Conservation (phyloP, 805 yeast genomes). For the Schwanniomyces pseudopolymorphus region DNA sequence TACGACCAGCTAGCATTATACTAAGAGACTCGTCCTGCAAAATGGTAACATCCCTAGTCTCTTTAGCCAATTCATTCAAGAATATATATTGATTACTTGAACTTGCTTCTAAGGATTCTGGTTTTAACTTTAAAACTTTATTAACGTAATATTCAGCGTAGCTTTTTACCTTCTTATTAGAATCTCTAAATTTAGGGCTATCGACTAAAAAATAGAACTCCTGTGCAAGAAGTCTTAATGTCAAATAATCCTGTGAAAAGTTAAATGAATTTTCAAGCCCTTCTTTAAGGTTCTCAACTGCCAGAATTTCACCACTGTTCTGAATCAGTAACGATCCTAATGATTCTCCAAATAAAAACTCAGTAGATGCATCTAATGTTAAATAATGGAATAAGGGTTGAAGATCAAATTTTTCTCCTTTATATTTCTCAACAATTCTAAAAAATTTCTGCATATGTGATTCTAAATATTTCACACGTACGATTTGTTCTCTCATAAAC, state of each 20-base stretch:
- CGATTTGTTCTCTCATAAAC: slow-evolving; percentile 37
- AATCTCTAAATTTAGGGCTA: slow-evolving; percentile 26
- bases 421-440: slow-evolving; percentile 18
- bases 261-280: slow-evolving; percentile 37
- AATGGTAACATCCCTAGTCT: slow-evolving; percentile 46
- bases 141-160: slow-evolving; percentile 43
- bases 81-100: slow-evolving; percentile 44
- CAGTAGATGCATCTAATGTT: slow-evolving; percentile 42
- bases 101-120: slow-evolving; percentile 27
- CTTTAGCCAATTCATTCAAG: slow-evolving; percentile 47
- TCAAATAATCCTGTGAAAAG: slow-evolving; percentile 29
- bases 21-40: slow-evolving; percentile 53
- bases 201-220: slow-evolving; percentile 24
- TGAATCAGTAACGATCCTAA: slow-evolving; percentile 20
- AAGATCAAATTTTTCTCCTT: slow-evolving; percentile 28
- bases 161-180: slow-evolving; percentile 28
- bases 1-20: slow-evolving; percentile 54
- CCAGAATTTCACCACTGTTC: background rate
- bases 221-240: slow-evolving; percentile 35
- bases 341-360: slow-evolving; percentile 42
- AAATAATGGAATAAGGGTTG: slow-evolving; percentile 33
- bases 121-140: slow-evolving; percentile 31
- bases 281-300: slow-evolving; percentile 31
- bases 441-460: slow-evolving; percentile 27
- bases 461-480: slow-evolving; percentile 34